These are phyloP conservation scores for Asterophora lycoperdoides DNA, from an alignment of 768 basidiomycete species.

Conservation along the genomic window DNA sequence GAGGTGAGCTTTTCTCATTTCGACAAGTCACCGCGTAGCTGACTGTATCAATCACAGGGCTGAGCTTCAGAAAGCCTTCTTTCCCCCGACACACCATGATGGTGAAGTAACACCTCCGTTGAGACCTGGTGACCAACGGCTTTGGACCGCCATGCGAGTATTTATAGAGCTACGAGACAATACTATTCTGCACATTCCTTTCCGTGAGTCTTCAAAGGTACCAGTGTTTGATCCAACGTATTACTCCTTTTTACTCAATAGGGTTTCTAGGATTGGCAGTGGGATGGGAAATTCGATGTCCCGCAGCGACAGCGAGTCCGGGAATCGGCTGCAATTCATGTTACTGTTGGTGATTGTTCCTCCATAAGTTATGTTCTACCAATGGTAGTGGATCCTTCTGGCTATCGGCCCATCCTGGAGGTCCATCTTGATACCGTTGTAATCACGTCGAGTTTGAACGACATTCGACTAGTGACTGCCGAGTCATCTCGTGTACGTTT, in stretches of 20 bases:
- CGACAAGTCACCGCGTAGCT: neutral
- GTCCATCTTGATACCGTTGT: constrained; percentile 77
- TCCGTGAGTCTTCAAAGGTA: constrained; percentile 88
- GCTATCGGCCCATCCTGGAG: constrained; percentile 78
- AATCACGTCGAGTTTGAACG: constrained; percentile 83
- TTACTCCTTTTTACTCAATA: constrained; percentile 5
- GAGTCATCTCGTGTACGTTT: constrained; percentile 68
- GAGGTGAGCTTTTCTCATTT: constrained; percentile 40
- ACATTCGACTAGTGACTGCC: constrained; percentile 71
- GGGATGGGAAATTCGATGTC: constrained; percentile 59
- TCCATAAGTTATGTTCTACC: constrained; percentile 83
- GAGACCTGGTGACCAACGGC: constrained; percentile 73
- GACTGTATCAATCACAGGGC: constrained; percentile 37
- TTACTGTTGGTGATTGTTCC: constrained; percentile 75
- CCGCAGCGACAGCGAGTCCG: constrained; percentile 50
- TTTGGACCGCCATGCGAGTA: constrained; percentile 78
- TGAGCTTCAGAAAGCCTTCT: constrained; percentile 77
- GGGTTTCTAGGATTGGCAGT: constrained; percentile 77
- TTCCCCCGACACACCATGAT: constrained; percentile 75
- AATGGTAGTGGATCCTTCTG: constrained; percentile 66
- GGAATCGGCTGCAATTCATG: constrained; percentile 67
- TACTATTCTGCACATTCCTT: constrained; percentile 80
- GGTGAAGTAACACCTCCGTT: constrained; percentile 50
- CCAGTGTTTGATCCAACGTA: neutral
- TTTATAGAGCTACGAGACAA: constrained; percentile 78